Percentiles rank a stretch among this genome's conserved stretches.
Evolutionary conservation across 2,329 filamentous ascomycete genomes (phyloP).

Genomic region (Neonectria coccinea): DNA sequence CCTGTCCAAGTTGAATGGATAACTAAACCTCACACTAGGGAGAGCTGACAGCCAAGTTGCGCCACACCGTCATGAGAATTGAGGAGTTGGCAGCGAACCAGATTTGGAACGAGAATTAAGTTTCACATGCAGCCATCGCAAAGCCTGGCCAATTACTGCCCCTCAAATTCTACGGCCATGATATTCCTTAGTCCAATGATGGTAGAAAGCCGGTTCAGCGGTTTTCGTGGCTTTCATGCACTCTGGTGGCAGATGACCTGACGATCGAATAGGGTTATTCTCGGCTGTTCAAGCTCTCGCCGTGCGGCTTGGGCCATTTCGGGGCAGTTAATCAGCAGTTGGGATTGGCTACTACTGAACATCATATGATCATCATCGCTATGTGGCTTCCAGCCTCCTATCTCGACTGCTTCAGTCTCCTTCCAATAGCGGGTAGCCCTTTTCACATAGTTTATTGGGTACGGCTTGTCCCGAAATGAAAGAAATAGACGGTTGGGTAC

Average conservation of each 20-base stretch:
- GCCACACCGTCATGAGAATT: background rate
- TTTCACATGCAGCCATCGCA: background rate
- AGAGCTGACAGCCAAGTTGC: background rate
- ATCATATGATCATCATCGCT: background rate
- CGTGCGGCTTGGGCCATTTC: background rate
- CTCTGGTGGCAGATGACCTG: background rate
- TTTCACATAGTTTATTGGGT: no score
- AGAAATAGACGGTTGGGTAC: no score
- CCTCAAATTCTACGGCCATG: background rate
- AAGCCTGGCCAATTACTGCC: background rate
- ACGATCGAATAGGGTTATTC: background rate
- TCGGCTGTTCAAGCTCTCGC: background rate
- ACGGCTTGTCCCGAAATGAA: no score
- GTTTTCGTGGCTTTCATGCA: background rate
- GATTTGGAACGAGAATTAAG: background rate
- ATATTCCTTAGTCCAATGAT: background rate
- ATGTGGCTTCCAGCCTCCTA: background rate
- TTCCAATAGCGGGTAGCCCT: no score
- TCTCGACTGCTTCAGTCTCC: background rate
- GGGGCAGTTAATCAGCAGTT: background rate
- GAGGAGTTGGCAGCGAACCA: background rate
- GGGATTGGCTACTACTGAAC: background rate
- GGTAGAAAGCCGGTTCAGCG: background rate
- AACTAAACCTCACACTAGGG: background rate
- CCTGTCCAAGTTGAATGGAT: background rate